A percentile compares a stretch with the other conserved stretches of the same genome.
These are phyloP conservation scores for Yamadazyma phyllophila DNA, from an alignment of 805 yeast genomes.

Conservation along the genomic window DNA sequence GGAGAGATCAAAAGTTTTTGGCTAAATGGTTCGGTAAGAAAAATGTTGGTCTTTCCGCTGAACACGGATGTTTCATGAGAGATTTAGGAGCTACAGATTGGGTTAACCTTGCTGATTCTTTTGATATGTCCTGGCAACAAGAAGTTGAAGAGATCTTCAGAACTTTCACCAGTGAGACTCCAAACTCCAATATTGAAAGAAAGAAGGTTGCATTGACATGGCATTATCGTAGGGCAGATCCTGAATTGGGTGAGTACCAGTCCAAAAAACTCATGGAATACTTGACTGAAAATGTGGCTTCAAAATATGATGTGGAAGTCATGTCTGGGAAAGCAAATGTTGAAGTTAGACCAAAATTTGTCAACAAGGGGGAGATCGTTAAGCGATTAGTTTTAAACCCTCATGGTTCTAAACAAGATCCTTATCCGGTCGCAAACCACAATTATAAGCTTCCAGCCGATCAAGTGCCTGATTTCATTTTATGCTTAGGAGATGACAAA, in stretches of 20 bases:
- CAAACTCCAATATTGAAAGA: conserved; percentile 81
- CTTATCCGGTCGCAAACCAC: conserved; percentile 20
- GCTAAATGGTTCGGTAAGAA: conserved; percentile 82
- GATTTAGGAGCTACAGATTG: conserved; percentile 63
- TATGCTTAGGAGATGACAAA: conserved; percentile 92
- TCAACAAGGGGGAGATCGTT: conserved; percentile 96
- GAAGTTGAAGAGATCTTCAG: conserved; percentile 72
- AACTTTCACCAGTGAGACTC: conserved; percentile 81
- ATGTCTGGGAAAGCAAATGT: conserved; percentile 97
- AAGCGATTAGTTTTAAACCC: conserved; percentile 66
- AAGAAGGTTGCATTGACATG: conserved; percentile 95
- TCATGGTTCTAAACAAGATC: conserved; percentile 55
- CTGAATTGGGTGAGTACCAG: conserved; percentile 86
- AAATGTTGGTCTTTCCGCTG: conserved; percentile 85
- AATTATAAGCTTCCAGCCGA: conserved; percentile 33
- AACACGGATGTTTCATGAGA: conserved; percentile 94
- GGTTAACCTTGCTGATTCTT: conserved; percentile 77
- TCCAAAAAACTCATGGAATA: conserved; percentile 64
- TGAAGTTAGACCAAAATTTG: conserved; percentile 93
- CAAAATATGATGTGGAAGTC: conserved; percentile 80
- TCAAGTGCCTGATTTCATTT: conserved; percentile 73
- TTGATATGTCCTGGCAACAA: conserved; percentile 95
- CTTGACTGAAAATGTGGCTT: conserved; percentile 56
- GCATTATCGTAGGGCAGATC: conserved; percentile 96
- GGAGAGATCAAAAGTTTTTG: conserved; percentile 88